A percentile compares a stretch with the other conserved stretches of the same genome.
Conservation (phyloP, 192 early-diverging fungal genomes). For the Chytriomyces sp. region DNA sequence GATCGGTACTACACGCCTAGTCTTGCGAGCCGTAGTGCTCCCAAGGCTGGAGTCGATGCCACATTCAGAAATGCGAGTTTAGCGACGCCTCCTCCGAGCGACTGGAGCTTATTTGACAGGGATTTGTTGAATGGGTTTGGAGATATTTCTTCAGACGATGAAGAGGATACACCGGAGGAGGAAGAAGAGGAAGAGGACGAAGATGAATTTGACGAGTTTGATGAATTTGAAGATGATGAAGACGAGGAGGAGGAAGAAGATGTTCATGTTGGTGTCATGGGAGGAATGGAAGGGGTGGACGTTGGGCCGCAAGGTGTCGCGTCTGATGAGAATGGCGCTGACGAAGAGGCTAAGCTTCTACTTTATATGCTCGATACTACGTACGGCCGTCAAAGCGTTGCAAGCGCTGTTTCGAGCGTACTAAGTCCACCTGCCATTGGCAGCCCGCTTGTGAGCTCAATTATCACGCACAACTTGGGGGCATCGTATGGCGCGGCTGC, state of each 20-base stretch:
- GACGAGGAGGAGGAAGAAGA: too few species aligned
- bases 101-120: constrained; percentile 24
- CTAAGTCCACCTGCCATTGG: too few species aligned
- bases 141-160: neutral
- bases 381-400: neutral
- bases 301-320: neutral
- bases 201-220: constrained; percentile 17
- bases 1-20: constrained; percentile 24
- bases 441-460: too few species aligned
- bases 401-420: neutral
- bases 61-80: constrained; percentile 1
- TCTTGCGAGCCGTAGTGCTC: neutral
- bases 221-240: neutral
- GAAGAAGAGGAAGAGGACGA: constrained; percentile 20
- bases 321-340: neutral
- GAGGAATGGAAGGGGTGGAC: neutral
- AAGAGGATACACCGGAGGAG: constrained; percentile 7
- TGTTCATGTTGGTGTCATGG: neutral
- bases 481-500: neutral
- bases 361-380: neutral
- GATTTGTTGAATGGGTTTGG: neutral
- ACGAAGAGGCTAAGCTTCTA: neutral
- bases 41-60: neutral
- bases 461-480: neutral
- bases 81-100: constrained; percentile 26